Evolutionary conservation across 1,284 basidiomycete species (phyloP), one percentile per base, ranked within the genome.

Genomic region (Malassezia vespertilionis): DNA sequence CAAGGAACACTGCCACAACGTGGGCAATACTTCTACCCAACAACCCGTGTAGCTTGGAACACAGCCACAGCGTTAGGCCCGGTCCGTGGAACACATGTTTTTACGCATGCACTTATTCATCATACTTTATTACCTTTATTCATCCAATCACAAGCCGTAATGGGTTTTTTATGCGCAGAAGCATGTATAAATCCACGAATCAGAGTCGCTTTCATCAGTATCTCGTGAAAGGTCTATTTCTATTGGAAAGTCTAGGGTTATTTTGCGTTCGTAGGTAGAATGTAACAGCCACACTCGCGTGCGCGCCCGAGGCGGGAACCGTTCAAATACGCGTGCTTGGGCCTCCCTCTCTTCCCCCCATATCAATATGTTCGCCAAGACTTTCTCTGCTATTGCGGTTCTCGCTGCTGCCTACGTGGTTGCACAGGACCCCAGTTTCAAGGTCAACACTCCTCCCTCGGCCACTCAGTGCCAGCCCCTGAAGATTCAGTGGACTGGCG

Each of bases 381-480:
- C 48, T 21, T 3, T 54, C 14, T 21, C 52, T 40, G 33, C 33
- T 17, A 15, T 48, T 24, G 46, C 42, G 35, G n/a, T 43, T 30
- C 26, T 45, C 40, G 36, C 47, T 15, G 48, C 53, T 22, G 51
- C 45, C 32, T 21, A 40, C 22, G 49, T 47, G 11, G 12, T 23
- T 8, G 53, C 49, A 23, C 31, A 43, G 31, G 39, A 27, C 9
- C 24, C 11, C 4, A 12, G 18, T 33, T 42, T 56, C 46, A 30
- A 37, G 11, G 49, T 56, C 11, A 40, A 41, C 52, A 60, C 57
- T 8, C 55, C 57, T 11, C 5, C 22, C 14, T 10, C 30, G 17
- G 38, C 56, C 24, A 26, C 48, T n/a, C 45, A 54, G 46, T 60
- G 57, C 54, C 52, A 52, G 44, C 54, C 54, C 40, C 15, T 45